phyloP scores from a whole-genome alignment of 768 basidiomycete species.

The Amanita exitialis region DNA sequence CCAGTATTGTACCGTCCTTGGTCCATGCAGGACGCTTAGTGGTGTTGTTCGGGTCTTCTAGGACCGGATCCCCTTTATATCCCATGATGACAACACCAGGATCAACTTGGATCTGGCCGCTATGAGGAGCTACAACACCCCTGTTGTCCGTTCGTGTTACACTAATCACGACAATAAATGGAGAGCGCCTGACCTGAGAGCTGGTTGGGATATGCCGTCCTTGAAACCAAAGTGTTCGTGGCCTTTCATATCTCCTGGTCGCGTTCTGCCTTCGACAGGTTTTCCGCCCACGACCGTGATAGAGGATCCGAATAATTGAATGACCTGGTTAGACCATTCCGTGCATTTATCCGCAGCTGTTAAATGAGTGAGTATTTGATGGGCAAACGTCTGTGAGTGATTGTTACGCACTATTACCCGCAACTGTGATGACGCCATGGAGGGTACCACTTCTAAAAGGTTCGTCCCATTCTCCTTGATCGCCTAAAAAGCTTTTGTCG shows the following conservation, averaged over 20 bases:
- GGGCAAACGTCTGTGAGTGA: too few relatives aligned
- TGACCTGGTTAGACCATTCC: too few relatives aligned
- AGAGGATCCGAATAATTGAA: too few relatives aligned
- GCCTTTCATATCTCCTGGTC: too few relatives aligned
- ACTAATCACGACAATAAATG: too few relatives aligned
- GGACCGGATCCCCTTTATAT: not conserved
- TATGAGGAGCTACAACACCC: not conserved
- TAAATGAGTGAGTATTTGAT: too few relatives aligned
- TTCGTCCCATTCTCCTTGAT: not conserved
- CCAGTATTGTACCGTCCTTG: slow-evolving; percentile 24
- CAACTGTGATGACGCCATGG: not conserved
- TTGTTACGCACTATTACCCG: too few relatives aligned
- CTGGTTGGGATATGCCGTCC: not conserved
- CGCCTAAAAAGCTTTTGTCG: not conserved
- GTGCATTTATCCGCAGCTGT: too few relatives aligned
- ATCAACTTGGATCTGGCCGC: not conserved
- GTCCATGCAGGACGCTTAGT: slow-evolving; percentile 19
- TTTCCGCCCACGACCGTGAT: too few relatives aligned
- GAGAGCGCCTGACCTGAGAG: not conserved
- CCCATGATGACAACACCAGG: not conserved
- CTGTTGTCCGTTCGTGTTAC: not conserved
- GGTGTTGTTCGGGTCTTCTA: not conserved
- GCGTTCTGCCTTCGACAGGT: too few relatives aligned
- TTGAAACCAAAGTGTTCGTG: not conserved
- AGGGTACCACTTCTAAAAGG: not conserved